phyloP scores from a whole-genome alignment of 257 asterid genomes.

The Pogostemon cablin region DNA sequence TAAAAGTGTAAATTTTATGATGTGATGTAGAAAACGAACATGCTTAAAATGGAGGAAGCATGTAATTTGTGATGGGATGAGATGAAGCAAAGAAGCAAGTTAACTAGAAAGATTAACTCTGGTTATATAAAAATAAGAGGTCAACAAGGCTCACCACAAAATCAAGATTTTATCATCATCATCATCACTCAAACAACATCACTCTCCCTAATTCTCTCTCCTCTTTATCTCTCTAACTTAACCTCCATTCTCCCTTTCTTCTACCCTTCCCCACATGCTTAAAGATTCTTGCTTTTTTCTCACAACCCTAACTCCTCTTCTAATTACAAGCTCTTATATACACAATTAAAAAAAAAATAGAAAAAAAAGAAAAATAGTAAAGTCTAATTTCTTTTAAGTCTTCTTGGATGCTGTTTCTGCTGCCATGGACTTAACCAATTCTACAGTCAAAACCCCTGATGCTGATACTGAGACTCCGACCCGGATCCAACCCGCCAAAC shows the following conservation, averaged over 20 bases:
- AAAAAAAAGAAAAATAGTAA: neutral
- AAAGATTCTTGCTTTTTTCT: constrained; percentile 37
- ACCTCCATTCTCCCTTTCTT: neutral
- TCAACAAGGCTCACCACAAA: constrained; percentile 40
- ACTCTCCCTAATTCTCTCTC: neutral
- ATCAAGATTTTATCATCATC: constrained; percentile 36
- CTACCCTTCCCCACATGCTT: constrained; percentile 33
- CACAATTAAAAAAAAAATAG: neutral
- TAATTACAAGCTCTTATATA: constrained; percentile 30
- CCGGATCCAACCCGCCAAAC: constrained; percentile 36
- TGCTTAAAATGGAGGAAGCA: neutral
- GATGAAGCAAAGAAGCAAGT: neutral
- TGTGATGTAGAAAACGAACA: no score
- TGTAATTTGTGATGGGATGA: neutral
- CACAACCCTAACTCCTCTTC: constrained; percentile 33
- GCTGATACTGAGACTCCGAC: constrained; percentile 41
- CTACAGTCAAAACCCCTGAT: constrained; percentile 46
- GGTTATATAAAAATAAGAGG: constrained; percentile 34
- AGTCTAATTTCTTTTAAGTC: neutral
- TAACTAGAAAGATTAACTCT: constrained; percentile 30
- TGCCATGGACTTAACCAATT: constrained; percentile 42
- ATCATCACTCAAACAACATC: constrained; percentile 30
- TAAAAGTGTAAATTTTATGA: no score
- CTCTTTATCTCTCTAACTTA: constrained; percentile 19
- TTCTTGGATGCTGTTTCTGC: constrained; percentile 27